phyloP scores from a whole-genome alignment of 495 filamentous ascomycete genomes.

The Aspergillus campestris region DNA sequence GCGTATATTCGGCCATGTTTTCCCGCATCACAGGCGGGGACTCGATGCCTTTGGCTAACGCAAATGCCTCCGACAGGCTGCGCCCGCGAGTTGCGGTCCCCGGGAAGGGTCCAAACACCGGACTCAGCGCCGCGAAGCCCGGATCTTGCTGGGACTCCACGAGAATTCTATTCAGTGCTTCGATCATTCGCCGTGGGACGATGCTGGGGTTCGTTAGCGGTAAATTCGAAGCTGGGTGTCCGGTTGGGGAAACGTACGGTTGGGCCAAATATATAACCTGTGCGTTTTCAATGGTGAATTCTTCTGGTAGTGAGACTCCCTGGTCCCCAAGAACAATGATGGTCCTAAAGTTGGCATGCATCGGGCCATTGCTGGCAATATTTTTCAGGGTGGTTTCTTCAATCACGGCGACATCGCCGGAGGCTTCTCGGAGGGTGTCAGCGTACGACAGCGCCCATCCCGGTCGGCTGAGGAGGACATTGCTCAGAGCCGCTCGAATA shows the following conservation, averaged over 20 bases:
- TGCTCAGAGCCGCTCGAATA: slow-evolving; percentile 23
- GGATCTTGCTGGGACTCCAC: neutral
- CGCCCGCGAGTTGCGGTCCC: slow-evolving; percentile 1
- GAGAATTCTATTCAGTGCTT: slow-evolving; percentile 16
- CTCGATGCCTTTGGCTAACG: slow-evolving; percentile 9
- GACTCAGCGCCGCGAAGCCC: neutral
- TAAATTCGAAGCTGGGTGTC: neutral
- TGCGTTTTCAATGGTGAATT: slow-evolving; percentile 3
- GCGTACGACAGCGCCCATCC: slow-evolving; percentile 25
- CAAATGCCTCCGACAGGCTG: slow-evolving; percentile 8
- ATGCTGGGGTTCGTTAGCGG: slow-evolving; percentile 16
- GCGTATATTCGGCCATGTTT: slow-evolving; percentile 1
- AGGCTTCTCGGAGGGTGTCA: slow-evolving; percentile 16
- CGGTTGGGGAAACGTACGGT: slow-evolving; percentile 16
- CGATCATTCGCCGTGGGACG: slow-evolving; percentile 24
- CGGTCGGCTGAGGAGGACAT: slow-evolving; percentile 19
- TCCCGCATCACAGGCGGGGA: slow-evolving; percentile 10
- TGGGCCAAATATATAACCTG: slow-evolving; percentile 21
- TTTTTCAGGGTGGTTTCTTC: slow-evolving; percentile 18
- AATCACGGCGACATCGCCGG: slow-evolving; percentile 24
- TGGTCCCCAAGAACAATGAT: slow-evolving; percentile 24
- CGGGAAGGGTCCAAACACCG: slow-evolving; percentile 3
- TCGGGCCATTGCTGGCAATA: slow-evolving; percentile 3
- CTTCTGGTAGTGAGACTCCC: slow-evolving; percentile 2
- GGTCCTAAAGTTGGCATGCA: slow-evolving; percentile 12